A percentile compares a stretch with the other conserved stretches of the same genome.
These are phyloP conservation scores for Gaillardinia entomophila DNA, from an alignment of 805 yeast species.

Conservation along the genomic window DNA sequence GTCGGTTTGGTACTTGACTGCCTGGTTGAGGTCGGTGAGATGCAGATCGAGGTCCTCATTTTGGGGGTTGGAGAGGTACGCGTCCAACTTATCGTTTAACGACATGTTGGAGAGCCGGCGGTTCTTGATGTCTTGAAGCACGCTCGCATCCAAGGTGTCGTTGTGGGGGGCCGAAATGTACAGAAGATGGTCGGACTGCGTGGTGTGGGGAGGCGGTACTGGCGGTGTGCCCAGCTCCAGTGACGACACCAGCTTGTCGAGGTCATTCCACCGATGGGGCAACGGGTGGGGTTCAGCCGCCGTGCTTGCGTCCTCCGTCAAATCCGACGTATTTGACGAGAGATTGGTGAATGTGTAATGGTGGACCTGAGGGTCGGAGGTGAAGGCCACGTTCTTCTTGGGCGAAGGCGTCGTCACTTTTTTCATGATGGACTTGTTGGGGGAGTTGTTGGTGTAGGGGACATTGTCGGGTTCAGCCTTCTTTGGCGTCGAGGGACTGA, in stretches of 20 bases:
- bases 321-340: not conserved
- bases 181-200: constrained; percentile 5
- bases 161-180: constrained; percentile 2
- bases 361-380: constrained; percentile 25
- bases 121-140: constrained; percentile 15
- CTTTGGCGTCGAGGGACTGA: constrained; percentile 17
- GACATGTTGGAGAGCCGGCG: constrained; percentile 24
- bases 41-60: constrained; percentile 29
- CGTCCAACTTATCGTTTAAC: constrained; percentile 41
- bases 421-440: constrained; percentile 36
- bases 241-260: constrained; percentile 1
- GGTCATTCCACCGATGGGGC: constrained; percentile 1
- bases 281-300: not conserved
- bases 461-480: not conserved
- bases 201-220: constrained; percentile 22
- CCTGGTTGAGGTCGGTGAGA: constrained; percentile 22
- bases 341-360: constrained; percentile 12
- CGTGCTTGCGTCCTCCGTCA: not conserved
- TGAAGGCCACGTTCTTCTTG: constrained; percentile 35
- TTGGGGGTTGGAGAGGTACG: constrained; percentile 24
- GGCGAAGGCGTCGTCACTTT: constrained; percentile 23
- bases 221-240: constrained; percentile 17
- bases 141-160: constrained; percentile 10
- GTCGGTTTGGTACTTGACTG: constrained; percentile 19
- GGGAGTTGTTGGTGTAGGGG: constrained; percentile 15